A percentile compares a stretch with the other conserved stretches of the same genome.
These are phyloP conservation scores for Scedosporium dehoogii DNA, from an alignment of 2,329 filamentous ascomycete genomes.

Conservation along the genomic window DNA sequence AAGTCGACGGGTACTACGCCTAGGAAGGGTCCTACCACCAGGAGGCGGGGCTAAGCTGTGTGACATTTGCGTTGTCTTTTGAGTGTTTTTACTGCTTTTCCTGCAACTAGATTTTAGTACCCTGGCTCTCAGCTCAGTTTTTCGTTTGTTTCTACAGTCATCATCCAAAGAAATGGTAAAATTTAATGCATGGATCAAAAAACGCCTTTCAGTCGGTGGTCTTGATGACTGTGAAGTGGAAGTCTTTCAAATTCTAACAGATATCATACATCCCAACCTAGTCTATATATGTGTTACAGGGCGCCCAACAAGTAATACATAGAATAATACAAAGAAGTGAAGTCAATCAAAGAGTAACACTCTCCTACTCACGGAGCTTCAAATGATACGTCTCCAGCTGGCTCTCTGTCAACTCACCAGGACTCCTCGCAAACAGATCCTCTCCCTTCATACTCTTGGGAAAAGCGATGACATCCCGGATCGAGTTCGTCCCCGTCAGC, in stretches of 20 bases:
- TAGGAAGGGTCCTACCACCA: slow-evolving; percentile 32
- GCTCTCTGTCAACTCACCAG: slow-evolving; percentile 54
- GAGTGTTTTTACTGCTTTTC: background rate
- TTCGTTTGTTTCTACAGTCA: background rate
- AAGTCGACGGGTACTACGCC: slow-evolving; percentile 20
- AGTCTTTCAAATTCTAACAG: background rate
- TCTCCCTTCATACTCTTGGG: slow-evolving; percentile 89
- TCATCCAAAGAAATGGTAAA: background rate
- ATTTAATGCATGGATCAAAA: background rate
- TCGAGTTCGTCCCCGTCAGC: slow-evolving; percentile 64
- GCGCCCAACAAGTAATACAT: background rate
- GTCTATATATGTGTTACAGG: background rate
- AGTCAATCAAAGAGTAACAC: background rate
- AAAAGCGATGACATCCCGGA: slow-evolving; percentile 92
- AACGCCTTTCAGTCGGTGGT: background rate
- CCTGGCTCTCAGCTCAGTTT: slow-evolving; percentile 2
- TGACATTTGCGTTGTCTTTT: background rate
- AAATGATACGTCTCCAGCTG: slow-evolving; percentile 39
- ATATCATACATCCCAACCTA: background rate
- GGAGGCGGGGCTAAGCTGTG: slow-evolving; percentile 27
- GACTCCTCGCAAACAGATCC: slow-evolving; percentile 73
- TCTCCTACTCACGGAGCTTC: slow-evolving; percentile 13
- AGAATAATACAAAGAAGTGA: background rate
- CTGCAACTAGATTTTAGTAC: background rate
- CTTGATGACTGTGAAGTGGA: background rate